phyloP scores from a whole-genome alignment of 495 filamentous ascomycete species.

The Pseudotulostoma volvatum region DNA sequence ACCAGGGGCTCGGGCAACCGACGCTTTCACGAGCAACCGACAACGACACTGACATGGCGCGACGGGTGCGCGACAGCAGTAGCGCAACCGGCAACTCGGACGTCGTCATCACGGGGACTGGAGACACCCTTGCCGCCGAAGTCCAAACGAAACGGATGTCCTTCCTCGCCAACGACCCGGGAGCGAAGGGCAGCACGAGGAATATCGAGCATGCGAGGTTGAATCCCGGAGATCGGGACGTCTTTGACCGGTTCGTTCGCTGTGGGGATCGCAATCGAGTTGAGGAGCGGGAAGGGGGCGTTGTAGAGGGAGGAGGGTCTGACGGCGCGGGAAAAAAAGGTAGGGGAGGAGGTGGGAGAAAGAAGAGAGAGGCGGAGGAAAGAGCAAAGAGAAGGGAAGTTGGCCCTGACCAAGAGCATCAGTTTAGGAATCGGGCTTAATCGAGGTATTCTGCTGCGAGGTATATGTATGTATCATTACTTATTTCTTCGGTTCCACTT shows the following conservation, averaged over 20 bases:
- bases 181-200: slow-evolving; percentile 19
- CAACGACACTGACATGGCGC: slow-evolving; percentile 36
- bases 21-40: slow-evolving; percentile 30
- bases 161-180: slow-evolving; percentile 18
- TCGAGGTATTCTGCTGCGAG: no score
- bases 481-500: no score
- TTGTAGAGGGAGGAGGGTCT: no score
- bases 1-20: slow-evolving; percentile 17
- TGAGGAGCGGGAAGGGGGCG: no score
- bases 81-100: slow-evolving; percentile 26
- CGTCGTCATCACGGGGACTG: slow-evolving; percentile 36
- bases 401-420: no score
- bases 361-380: no score
- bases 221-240: slow-evolving; percentile 22
- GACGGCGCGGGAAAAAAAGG: no score
- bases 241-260: slow-evolving; percentile 26
- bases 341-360: no score
- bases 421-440: no score
- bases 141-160: slow-evolving; percentile 33
- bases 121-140: slow-evolving; percentile 26
- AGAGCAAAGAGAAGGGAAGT: no score
- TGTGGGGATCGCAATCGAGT: no score
- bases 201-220: slow-evolving; percentile 31
- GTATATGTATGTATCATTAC: no score
- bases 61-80: slow-evolving; percentile 30